Evolutionary conservation across 2,329 filamentous ascomycete species (phyloP), one percentile per base, ranked within the genome.

Genomic region (Microcyclosporella mali): DNA sequence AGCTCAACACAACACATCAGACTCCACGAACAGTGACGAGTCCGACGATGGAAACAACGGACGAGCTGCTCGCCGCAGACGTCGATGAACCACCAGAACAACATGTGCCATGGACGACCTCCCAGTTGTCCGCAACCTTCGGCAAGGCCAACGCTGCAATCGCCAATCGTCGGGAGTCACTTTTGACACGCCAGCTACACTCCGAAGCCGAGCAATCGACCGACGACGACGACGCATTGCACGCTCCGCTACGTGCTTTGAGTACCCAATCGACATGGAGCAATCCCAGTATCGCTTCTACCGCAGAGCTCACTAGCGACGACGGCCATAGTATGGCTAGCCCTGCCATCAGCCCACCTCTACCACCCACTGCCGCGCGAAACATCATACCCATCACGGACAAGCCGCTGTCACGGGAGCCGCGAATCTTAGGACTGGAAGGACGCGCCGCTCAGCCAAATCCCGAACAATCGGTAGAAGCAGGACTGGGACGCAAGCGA

Each of bases 281-380:
- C 71, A 90, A 83, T 60, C 71, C 81, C 53, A 95, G 88, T 67
- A 69, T 84, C 46, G 76, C 85, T 34, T 95, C 89, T 1, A 94
- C 88, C 2, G 85, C 85, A 29, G 90, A 95, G 52, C 74, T 97
- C 44, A 95, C 88, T n/a, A 95, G 89, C 66, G 92, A 95, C 59
- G 92, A 86, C 45, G 63, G 61, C 15, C 55, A 54, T 12, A 89
- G 87, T 46, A 70, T 94, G 46, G 94, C 89, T 14, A 95, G 88
- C 58, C 88, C 90, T 32, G 84, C 66, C 21, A 67, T 87, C n/a
- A 97, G 90, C 60, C 90, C 92, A 14, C 88, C 88, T n/a, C 72
- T 83, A 2, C 80, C 81, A 3, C 74, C 81, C 14, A 70, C 78
- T 40, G 67, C 70, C 9, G 61, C 67, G 39, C 63, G 59, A 40